A percentile compares a stretch with the other conserved stretches of the same genome.
phyloP scores from a whole-genome alignment of 2,329 filamentous ascomycete species.

The Phialophora expanda region DNA sequence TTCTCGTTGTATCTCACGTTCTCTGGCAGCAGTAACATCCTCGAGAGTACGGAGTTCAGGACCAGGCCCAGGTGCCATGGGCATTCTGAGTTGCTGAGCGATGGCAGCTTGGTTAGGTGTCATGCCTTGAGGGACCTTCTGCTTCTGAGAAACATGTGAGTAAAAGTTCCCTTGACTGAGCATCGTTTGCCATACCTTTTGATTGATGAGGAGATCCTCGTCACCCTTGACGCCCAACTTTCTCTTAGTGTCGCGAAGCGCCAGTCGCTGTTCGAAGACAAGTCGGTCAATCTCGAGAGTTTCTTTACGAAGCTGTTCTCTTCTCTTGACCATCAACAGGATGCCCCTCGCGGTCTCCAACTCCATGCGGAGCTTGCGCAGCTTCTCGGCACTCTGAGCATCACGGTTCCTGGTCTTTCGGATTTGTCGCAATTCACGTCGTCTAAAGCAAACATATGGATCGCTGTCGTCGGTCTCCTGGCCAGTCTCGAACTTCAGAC shows the following conservation, averaged over 20 bases:
- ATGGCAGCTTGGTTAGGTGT: constrained; percentile 64
- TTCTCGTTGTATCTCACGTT: constrained; percentile 78
- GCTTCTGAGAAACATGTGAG: constrained; percentile 62
- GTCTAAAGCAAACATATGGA: constrained; percentile 96
- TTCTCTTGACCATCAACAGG: constrained; percentile 75
- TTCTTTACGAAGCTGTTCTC: constrained; percentile 80
- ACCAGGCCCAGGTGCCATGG: constrained; percentile 70
- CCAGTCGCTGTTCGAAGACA: constrained; percentile 81
- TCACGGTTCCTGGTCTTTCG: constrained; percentile 94
- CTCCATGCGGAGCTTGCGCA: constrained; percentile 88
- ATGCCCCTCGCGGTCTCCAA: constrained; percentile 86
- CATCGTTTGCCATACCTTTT: constrained; percentile 63
- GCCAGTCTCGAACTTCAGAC: constrained; percentile 82
- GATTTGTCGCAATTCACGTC: constrained; percentile 90
- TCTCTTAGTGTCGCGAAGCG: constrained; percentile 86
- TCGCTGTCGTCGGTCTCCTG: constrained; percentile 94
- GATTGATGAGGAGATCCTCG: constrained; percentile 92
- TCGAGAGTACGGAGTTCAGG: constrained; percentile 77
- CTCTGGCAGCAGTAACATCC: constrained; percentile 79
- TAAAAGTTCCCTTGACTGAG: constrained; percentile 44
- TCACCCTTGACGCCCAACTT: constrained; percentile 87
- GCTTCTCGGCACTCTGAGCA: constrained; percentile 90
- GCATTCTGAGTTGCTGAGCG: constrained; percentile 69
- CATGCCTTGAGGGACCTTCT: constrained; percentile 68
- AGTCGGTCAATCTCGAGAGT: constrained; percentile 74